Base-by-base conservation (phyloP, 768 basidiomycete genomes). In the Leccinellum luteum region DNA sequence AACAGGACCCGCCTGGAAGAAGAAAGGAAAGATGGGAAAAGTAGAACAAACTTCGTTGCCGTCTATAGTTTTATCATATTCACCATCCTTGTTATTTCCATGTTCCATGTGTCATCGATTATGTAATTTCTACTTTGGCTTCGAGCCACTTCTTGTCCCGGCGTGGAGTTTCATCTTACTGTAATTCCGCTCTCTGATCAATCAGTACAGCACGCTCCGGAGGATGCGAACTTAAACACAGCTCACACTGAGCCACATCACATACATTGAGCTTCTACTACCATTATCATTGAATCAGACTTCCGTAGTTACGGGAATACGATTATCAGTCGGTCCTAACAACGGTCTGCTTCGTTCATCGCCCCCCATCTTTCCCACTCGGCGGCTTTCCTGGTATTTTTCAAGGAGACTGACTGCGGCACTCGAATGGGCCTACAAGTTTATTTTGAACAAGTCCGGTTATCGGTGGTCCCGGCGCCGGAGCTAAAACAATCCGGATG, bases 1-100 rank as follows among this genome's bases (percentile, higher is more conserved):
- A 59, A 43, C 41, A 74, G 63, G 72, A 52, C 74, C 72, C 50
- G 67, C 70, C 69, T 65, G 59, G 54, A 51, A 56, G 64, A 57
- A 62, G 48, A 43, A 52, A 55, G 49, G 52, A 15, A 32, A 21
- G n/a, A 23, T 48, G 41, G 19, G 32, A 27, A 15, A 2, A 17
- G 12, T 3, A n/a, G 4, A 17, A 38, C 19, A 19, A 12, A 31
- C 38, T 41, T n/a, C n/a, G 58, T 64, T 60, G 34, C 49, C 19
- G 10, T 43, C 49, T 19, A n/a, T n/a, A 8, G 30, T 51, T 59
- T 52, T 57, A 56, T 61, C 47, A 25, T 48, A n/a, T n/a, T n/a
- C n/a, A n/a, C n/a, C n/a, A n/a, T 38, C 21, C 14, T 38, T 17
- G 38, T 19, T 41, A 43, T 43, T 43, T 43, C 19, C n/a, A n/a